A percentile compares a stretch with the other conserved stretches of the same genome.
Conservation (phyloP, 106 monocot genomes). For the Xerophyta viscosa region DNA sequence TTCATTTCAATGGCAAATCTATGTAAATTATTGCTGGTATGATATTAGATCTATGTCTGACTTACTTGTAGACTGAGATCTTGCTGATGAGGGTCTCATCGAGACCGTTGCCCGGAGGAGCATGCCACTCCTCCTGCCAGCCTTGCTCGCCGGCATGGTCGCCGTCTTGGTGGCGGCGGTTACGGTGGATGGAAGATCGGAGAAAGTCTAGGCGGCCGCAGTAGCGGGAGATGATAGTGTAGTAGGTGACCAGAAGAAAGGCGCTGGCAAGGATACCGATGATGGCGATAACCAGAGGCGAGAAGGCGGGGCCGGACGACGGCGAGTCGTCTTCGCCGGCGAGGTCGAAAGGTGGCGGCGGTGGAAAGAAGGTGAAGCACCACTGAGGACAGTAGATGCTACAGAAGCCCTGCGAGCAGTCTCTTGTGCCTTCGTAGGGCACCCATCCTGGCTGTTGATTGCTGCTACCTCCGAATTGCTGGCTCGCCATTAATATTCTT, state of each 20-base stretch:
- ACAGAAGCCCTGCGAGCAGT: slow-evolving; percentile 82
- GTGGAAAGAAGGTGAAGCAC: slow-evolving; percentile 70
- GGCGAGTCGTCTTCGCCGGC: slow-evolving; percentile 12
- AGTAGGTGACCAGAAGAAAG: slow-evolving; percentile 65
- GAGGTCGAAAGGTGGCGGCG: slow-evolving; percentile 28
- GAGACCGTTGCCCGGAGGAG: slow-evolving; percentile 29
- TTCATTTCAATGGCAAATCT: too few relatives aligned
- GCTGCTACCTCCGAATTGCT: background rate
- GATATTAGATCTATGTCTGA: too few relatives aligned
- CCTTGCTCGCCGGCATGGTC: slow-evolving; percentile 4
- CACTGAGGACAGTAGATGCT: slow-evolving; percentile 77
- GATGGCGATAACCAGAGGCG: slow-evolving; percentile 86
- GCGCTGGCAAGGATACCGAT: slow-evolving; percentile 77
- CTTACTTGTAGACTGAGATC: slow-evolving; percentile 36
- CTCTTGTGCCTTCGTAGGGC: slow-evolving; percentile 39
- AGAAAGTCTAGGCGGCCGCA: slow-evolving; percentile 36
- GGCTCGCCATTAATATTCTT: background rate
- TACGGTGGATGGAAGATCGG: slow-evolving; percentile 1
- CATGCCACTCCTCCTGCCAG: slow-evolving; percentile 26
- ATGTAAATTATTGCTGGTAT: too few relatives aligned
- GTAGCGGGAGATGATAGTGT: slow-evolving; percentile 66
- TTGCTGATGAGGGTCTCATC: slow-evolving; percentile 54
- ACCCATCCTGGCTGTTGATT: slow-evolving; percentile 25
- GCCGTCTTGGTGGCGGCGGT: background rate
- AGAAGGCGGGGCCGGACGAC: slow-evolving; percentile 29